Base-by-base conservation (phyloP, 1,139 yeast species). In the Hansenula lynferdii region DNA sequence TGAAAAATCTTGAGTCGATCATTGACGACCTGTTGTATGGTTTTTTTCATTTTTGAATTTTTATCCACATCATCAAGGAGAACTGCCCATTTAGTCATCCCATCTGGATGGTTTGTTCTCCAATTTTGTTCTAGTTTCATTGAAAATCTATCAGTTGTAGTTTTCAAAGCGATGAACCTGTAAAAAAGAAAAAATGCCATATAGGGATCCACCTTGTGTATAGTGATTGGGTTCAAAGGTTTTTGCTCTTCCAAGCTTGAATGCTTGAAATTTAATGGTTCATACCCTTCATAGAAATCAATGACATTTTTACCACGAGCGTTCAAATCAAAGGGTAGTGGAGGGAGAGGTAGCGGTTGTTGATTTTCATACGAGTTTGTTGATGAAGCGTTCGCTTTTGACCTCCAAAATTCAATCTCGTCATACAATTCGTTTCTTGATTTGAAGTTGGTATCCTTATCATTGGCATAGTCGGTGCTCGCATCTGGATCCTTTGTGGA, bases 161-260 rank as follows among this genome's bases (percentile, higher is more conserved):
- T 23, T 17, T 31, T 24, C 14, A 48, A 24, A 1, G 44, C 38
- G 2, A 48, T 29, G 18, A 41, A 39, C n/a, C 44, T 31, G 17
- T 44, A 45, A 18, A 47, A 43, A 1, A 36, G 31, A 37, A 47
- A 44, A 32, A 50, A 47, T 0, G 50, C 34, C 9, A 31, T 32
- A 28, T 50, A 50, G 22, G 40, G 48, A 22, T 50, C 53, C 26
- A 37, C 41, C 32, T 43, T 48, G 24, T 35, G 38, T 2, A 44
- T 18, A 0, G 49, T 26, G 7, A 42, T 22, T 4, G 42, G 21
- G 24, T 38, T 40, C 23, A 49, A 37, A 2, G 51, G 53, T 20
- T 44, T 50, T 19, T 42, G 42, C 15, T 47, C 49, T 24, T 46
- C 54, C 23, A 45, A 47, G 23, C 28, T 31, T 16, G 34, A 31